Evolutionary conservation across 371 early-diverging fungal genomes (phyloP), one percentile per base, ranked within the genome.

Genomic region (Actinomortierella wolfii): DNA sequence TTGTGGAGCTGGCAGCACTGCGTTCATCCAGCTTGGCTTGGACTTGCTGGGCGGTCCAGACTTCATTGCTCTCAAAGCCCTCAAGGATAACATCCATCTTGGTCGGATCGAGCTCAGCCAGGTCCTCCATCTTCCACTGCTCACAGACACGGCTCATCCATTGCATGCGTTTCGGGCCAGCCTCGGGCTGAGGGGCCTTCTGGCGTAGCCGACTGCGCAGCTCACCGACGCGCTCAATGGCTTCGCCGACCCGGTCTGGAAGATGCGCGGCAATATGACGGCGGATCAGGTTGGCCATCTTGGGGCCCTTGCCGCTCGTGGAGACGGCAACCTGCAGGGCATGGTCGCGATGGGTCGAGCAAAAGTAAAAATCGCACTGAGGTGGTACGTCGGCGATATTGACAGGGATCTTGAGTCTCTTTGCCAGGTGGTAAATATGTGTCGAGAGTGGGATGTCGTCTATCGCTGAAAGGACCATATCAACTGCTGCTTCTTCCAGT

Each of bases 301-400:
- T 84, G 8, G 97, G 97, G 1, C 94, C 96, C 66, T 92, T 84
- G 0, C 94, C 94, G 45, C 94, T 94, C 2, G 96, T 94, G 20
- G 94, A 92, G 20, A 96, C 92, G 0, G 93, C 94, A 52, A 96
- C 83, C 65, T 96, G 94, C 20, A 93, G 80, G 25, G 91, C 87
- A 21, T 90, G 90, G 58, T 93, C 93, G 4, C 93, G 80, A 62
- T 91, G 89, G 26, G 87, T 89, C 24, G 93, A 90, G 87, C 94
- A 93, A 73, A 95, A 95, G 75, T 90, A 94, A 67, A 96, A 95
- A 65, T 96, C 95, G 75, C 95, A 96, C 69, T 92, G 79, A 17
- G 89, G 87, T 15, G 94, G 92, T 20, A 94, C 90, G 63, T 96
- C 97, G 0, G 96, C 96, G 18, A 93, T 94, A 63, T 96, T 96